A percentile compares a stretch with the other conserved stretches of the same genome.
phyloP scores from a whole-genome alignment of 129 eudicot species.

The Calendula officinalis region DNA sequence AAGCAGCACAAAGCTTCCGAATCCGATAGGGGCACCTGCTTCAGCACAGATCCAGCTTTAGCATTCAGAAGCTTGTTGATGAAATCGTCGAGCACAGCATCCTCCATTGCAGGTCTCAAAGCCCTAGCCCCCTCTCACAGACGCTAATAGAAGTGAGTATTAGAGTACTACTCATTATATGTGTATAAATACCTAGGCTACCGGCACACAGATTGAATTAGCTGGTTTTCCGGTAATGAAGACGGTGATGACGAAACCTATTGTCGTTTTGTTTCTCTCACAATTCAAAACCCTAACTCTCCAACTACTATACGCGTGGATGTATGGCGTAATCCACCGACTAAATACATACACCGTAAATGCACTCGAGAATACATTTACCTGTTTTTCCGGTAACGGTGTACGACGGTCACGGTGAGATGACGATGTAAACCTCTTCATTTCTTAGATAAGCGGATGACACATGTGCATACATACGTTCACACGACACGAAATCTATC shows the following conservation, averaged over 20 bases:
- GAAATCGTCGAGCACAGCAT: conserved; percentile 38
- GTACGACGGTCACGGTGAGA: background rate
- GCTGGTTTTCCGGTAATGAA: conserved; percentile 3
- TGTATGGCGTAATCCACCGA: conserved; percentile 11
- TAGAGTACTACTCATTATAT: background rate
- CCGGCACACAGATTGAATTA: conserved; percentile 12
- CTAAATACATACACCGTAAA: conserved; percentile 1
- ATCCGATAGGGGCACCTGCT: conserved; percentile 41
- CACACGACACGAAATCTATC: conserved; percentile 4
- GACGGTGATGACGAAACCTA: conserved; percentile 8
- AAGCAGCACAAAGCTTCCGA: conserved; percentile 42
- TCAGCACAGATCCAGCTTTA: conserved; percentile 41
- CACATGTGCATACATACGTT: background rate
- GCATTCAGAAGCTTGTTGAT: conserved; percentile 42
- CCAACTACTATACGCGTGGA: background rate
- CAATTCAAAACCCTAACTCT: conserved; percentile 16
- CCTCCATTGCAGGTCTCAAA: conserved; percentile 41
- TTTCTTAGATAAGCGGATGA: conserved; percentile 13
- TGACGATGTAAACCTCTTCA: background rate
- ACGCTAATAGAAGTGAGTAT: background rate
- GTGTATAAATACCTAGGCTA: background rate
- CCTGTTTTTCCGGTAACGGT: conserved; percentile 6
- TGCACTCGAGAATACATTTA: conserved; percentile 3
- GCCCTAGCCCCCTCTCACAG: background rate
- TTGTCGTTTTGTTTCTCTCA: background rate